These are phyloP conservation scores for Botryotinia convoluta DNA, from an alignment of 2,329 filamentous ascomycete species.

Conservation along the genomic window DNA sequence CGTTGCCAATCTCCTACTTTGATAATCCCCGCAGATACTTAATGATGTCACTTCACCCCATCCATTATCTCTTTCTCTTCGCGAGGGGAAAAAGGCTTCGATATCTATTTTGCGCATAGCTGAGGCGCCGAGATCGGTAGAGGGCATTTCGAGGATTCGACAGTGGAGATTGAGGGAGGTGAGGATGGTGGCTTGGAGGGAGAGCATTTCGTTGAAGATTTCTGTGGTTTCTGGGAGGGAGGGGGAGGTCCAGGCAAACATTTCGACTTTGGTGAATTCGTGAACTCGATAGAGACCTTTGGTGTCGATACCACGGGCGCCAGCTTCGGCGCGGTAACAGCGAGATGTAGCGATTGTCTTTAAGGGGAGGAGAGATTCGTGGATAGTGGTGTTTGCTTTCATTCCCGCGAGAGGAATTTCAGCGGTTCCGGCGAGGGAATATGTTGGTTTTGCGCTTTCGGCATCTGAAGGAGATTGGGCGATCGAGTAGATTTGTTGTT, in stretches of 20 bases:
- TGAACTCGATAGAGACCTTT: constrained; percentile 96
- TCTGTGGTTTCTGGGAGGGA: constrained; percentile 47
- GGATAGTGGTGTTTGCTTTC: constrained; percentile 71
- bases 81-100: constrained; percentile 88
- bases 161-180: constrained; percentile 74
- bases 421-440: constrained; percentile 81
- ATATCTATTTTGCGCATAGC: constrained; percentile 88
- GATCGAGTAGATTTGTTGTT: constrained; percentile 87
- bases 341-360: constrained; percentile 81
- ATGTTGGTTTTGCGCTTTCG: constrained; percentile 58
- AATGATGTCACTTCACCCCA: constrained; percentile 94
- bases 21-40: constrained; percentile 93
- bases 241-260: constrained; percentile 86
- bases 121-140: constrained; percentile 81
- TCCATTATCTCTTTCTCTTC: constrained; percentile 61
- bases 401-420: constrained; percentile 94
- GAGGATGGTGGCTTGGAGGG: constrained; percentile 83
- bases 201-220: constrained; percentile 80
- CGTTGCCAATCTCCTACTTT: constrained; percentile 78
- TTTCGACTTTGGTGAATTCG: constrained; percentile 97
- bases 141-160: constrained; percentile 90
- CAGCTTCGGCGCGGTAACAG: constrained; percentile 95
- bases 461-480: constrained; percentile 63
- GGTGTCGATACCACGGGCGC: constrained; percentile 82
- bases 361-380: constrained; percentile 64